These are phyloP conservation scores for Globisporangium mamillatum DNA, from an alignment of 352 stramenopile species.

Conservation along the genomic window DNA sequence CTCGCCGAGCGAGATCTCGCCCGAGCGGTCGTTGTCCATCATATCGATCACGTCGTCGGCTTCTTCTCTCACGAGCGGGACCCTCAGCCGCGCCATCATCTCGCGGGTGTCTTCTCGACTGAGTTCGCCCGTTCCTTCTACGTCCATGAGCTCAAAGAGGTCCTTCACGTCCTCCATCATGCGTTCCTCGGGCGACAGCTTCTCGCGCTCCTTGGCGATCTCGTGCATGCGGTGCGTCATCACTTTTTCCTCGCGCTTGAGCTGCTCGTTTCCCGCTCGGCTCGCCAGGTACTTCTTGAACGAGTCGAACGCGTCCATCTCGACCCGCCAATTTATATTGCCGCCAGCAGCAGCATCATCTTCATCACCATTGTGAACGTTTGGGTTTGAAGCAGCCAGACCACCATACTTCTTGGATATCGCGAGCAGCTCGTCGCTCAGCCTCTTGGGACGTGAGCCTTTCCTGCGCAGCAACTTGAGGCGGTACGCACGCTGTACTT, in stretches of 20 bases:
- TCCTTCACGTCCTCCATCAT: conserved; percentile 55
- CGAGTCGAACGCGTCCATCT: conserved; percentile 57
- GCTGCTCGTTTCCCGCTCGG: conserved; percentile 42
- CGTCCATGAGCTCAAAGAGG: conserved; percentile 70
- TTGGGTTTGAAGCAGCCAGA: conserved; percentile 8
- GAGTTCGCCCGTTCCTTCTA: conserved; percentile 45
- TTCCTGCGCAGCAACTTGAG: conserved; percentile 36
- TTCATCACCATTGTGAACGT: neutral
- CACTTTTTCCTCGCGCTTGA: conserved; percentile 48
- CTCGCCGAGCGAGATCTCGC: conserved; percentile 58
- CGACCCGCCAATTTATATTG: conserved; percentile 29
- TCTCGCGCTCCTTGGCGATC: conserved; percentile 37
- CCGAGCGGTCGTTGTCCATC: conserved; percentile 77
- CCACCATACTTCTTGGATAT: conserved; percentile 41
- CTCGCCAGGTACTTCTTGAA: conserved; percentile 57
- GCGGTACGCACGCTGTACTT: conserved; percentile 62
- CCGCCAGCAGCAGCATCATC: neutral
- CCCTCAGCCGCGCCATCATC: conserved; percentile 53
- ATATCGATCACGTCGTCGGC: conserved; percentile 67
- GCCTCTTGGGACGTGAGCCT: conserved; percentile 31
- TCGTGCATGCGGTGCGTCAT: conserved; percentile 35
- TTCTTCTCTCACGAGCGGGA: conserved; percentile 55
- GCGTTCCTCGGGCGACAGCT: conserved; percentile 34
- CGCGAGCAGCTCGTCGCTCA: conserved; percentile 47
- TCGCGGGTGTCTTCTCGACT: conserved; percentile 40